Evolutionary conservation across 73 alveolate genomes (phyloP).

Genomic region (Stentor roeselii): DNA sequence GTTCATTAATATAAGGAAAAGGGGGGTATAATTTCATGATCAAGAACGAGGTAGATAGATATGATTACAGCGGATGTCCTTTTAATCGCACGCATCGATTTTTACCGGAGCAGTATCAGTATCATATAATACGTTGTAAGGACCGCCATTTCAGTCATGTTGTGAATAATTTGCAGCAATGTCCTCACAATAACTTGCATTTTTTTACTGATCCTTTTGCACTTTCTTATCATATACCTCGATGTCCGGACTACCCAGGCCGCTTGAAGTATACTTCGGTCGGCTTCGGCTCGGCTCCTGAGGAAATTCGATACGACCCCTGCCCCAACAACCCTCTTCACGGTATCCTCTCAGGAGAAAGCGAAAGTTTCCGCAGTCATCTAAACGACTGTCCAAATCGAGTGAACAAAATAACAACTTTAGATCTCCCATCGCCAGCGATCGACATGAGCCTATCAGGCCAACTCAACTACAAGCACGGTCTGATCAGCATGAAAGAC

Average conservation of each 20-base stretch:
- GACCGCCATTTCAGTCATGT: background rate
- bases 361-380: background rate
- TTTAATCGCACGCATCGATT: background rate
- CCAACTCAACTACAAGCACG: background rate
- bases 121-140: constrained; percentile 2
- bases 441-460: background rate
- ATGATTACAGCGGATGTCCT: constrained; percentile 16
- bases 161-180: background rate
- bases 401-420: background rate
- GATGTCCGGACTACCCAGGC: background rate
- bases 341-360: background rate
- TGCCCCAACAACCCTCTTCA: background rate
- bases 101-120: background rate
- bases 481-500: background rate
- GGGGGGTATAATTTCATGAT: too few species aligned
- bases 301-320: background rate
- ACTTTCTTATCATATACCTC: background rate
- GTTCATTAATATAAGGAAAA: too few species aligned
- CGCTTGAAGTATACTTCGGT: background rate
- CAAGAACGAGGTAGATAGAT: constrained; percentile 1
- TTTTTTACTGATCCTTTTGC: background rate
- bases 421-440: constrained; percentile 2
- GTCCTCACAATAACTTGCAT: constrained; percentile 5
- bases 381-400: background rate
- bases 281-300: background rate